A percentile compares a stretch with the other conserved stretches of the same genome.
Evolutionary conservation across 1,284 basidiomycete genomes (phyloP).

Genomic region (Microbotryum silenes-acaulis): DNA sequence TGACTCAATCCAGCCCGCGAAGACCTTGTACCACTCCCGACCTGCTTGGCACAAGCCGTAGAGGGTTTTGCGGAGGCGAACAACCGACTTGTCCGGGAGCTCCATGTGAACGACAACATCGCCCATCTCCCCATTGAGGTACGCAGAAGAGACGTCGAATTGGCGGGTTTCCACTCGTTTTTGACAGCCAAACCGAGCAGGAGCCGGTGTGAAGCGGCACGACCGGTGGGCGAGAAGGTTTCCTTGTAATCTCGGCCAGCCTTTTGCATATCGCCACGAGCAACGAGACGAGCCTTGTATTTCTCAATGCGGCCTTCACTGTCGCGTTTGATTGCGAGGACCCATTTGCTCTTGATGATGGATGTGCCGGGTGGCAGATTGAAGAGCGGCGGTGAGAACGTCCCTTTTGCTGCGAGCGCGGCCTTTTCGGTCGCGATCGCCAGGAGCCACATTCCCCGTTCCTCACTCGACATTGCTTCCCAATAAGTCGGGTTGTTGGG

Average conservation of each 20-base stretch:
- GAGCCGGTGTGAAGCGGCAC: constrained; percentile 41
- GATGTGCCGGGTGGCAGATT: background rate
- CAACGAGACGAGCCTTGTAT: constrained; percentile 39
- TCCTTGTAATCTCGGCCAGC: constrained; percentile 44
- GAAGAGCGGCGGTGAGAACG: constrained; percentile 7
- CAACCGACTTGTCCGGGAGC: constrained; percentile 1
- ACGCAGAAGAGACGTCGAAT: constrained; percentile 19
- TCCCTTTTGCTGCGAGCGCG: constrained; percentile 8
- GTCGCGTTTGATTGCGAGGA: constrained; percentile 22
- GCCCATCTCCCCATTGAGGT: constrained; percentile 16
- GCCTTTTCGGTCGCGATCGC: constrained; percentile 7
- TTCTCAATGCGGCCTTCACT: constrained; percentile 29
- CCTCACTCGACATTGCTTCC: constrained; percentile 4
- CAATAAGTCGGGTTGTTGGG: constrained; percentile 3
- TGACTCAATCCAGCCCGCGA: constrained; percentile 3
- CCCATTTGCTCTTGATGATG: constrained; percentile 14
- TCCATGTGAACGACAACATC: constrained; percentile 8
- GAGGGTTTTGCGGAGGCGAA: constrained; percentile 11
- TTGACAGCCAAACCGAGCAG: constrained; percentile 16
- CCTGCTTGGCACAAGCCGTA: constrained; percentile 17
- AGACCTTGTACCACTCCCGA: constrained; percentile 14
- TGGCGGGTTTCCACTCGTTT: constrained; percentile 4
- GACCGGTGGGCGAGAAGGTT: constrained; percentile 46
- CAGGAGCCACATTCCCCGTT: constrained; percentile 4
- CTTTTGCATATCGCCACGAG: constrained; percentile 37